phyloP scores from a whole-genome alignment of 2,329 filamentous ascomycete species.

The Fusarium metavorans region DNA sequence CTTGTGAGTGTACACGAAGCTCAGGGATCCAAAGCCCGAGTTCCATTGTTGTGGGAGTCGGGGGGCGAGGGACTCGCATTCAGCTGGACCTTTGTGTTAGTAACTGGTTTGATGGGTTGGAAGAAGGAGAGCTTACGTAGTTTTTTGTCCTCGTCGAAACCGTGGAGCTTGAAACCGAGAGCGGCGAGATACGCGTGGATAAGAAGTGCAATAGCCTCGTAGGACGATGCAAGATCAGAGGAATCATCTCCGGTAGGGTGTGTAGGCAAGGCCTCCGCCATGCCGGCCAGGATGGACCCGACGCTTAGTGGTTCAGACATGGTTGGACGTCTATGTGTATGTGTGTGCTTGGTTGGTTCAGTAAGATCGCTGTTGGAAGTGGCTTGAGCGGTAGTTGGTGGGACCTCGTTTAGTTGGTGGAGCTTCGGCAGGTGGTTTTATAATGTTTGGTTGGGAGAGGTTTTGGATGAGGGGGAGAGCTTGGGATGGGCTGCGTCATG shows the following conservation, averaged over 20 bases:
- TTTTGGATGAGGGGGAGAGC: neutral
- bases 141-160: conserved; percentile 85
- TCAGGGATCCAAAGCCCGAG: conserved; percentile 74
- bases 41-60: conserved; percentile 86
- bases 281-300: conserved; percentile 62
- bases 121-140: conserved; percentile 64
- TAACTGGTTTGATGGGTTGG: neutral
- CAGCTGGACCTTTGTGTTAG: conserved; percentile 41
- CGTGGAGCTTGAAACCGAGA: conserved; percentile 83
- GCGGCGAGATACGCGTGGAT: conserved; percentile 85
- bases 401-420: neutral
- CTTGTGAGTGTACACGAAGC: conserved; percentile 87
- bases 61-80: conserved; percentile 68
- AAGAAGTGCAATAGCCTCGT: conserved; percentile 87
- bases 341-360: neutral
- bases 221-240: conserved; percentile 76
- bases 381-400: conserved; percentile 1
- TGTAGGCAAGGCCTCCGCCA: conserved; percentile 71
- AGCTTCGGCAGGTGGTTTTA: neutral
- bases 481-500: conserved; percentile 37
- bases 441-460: neutral
- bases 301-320: conserved; percentile 47
- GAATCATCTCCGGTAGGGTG: conserved; percentile 64
- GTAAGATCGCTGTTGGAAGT: neutral
- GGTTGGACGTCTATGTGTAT: neutral